Conservation (phyloP, 352 stramenopile species). For the Ophiocytium majus region DNA sequence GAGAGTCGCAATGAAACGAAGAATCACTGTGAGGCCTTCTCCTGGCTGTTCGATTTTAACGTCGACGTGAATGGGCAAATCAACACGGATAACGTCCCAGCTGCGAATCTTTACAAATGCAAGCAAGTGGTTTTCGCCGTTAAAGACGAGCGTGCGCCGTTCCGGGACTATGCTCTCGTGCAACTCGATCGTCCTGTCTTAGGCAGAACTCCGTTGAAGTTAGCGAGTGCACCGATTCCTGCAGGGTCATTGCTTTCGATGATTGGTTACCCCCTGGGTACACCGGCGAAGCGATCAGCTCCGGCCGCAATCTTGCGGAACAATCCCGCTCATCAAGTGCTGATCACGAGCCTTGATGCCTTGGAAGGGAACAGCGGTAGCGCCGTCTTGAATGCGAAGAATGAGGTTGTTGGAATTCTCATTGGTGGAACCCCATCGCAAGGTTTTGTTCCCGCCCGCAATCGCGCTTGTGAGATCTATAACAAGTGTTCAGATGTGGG, state of each 20-base stretch:
- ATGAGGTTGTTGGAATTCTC: neutral
- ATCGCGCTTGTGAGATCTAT: neutral
- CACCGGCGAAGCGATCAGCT: neutral
- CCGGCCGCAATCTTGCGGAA: neutral
- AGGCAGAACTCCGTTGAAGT: slow-evolving; percentile 11
- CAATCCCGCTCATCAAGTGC: neutral
- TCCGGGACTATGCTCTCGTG: slow-evolving; percentile 5
- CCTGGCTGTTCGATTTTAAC: slow-evolving; percentile 14
- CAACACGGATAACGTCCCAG: neutral
- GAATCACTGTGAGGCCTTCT: neutral
- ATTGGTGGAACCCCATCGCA: neutral
- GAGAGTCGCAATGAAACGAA: slow-evolving; percentile 2
- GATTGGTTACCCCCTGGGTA: neutral
- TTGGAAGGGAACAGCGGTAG: slow-evolving; percentile 2
- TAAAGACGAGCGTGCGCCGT: neutral
- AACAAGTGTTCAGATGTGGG: neutral
- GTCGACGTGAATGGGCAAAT: too few species aligned
- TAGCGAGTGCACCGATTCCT: too few species aligned
- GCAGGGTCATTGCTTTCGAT: too few species aligned
- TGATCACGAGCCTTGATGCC: neutral
- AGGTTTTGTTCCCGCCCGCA: neutral
- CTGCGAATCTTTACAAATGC: neutral
- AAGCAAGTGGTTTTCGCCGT: neutral
- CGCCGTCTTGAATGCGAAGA: slow-evolving; percentile 4
- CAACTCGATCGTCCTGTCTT: neutral